phyloP scores from a whole-genome alignment of 768 basidiomycete species.

The Russula earlei region DNA sequence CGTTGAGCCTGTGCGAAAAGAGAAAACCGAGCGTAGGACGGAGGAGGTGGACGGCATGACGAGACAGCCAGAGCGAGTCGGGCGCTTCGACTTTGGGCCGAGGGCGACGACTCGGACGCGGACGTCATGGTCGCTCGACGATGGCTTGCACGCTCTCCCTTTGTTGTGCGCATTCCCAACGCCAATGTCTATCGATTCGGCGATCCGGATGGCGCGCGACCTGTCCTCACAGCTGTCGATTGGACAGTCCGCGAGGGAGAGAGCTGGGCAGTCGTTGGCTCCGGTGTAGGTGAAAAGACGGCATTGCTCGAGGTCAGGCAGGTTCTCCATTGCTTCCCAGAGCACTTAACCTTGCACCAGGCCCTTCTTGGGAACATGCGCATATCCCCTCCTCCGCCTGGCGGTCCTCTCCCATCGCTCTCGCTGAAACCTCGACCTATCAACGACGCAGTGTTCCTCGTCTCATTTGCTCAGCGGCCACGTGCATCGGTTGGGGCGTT shows the following conservation, averaged over 20 bases:
- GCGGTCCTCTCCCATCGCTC: constrained; percentile 75
- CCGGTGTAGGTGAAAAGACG: constrained; percentile 52
- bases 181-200: constrained; percentile 54
- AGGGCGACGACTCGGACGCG: too few species aligned
- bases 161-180: constrained; percentile 30
- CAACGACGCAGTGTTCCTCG: constrained; percentile 45
- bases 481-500: constrained; percentile 59
- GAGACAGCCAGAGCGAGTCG: too few species aligned
- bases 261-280: constrained; percentile 69
- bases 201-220: constrained; percentile 34
- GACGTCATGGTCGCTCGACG: too few species aligned
- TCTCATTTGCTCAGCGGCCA: constrained; percentile 59
- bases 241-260: constrained; percentile 57
- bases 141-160: neutral
- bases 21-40: neutral
- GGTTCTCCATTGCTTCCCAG: too few species aligned
- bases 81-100: too few species aligned
- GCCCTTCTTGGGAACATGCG: constrained; percentile 64
- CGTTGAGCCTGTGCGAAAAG: constrained; percentile 9
- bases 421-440: constrained; percentile 25
- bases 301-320: constrained; percentile 52
- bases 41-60: neutral
- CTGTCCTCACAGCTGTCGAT: constrained; percentile 42
- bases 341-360: constrained; percentile 28
- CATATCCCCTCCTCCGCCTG: constrained; percentile 53